Percentiles rank a stretch among this genome's conserved stretches.
These are phyloP conservation scores for Aegilops bicornis DNA, from an alignment of 176 grass and related monocot species.

Conservation along the genomic window DNA sequence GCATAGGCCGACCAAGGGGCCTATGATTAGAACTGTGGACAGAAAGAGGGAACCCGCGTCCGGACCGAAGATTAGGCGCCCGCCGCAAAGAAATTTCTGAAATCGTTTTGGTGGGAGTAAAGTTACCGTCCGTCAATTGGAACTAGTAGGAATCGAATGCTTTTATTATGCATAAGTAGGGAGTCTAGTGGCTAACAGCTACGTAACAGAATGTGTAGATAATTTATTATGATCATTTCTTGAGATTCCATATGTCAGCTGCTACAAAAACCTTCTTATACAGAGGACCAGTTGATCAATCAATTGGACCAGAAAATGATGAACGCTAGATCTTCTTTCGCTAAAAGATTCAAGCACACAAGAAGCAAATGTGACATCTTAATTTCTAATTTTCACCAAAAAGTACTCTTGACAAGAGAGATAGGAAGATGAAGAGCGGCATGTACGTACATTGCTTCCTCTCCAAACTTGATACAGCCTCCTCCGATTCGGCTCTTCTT, in stretches of 20 bases:
- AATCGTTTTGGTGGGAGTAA: not conserved
- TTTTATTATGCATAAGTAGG: no score
- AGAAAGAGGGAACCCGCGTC: constrained; percentile 72
- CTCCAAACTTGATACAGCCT: constrained; percentile 88
- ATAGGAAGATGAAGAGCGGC: not conserved
- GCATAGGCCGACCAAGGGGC: constrained; percentile 56
- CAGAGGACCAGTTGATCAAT: not conserved
- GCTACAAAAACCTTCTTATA: not conserved
- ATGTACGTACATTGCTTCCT: constrained; percentile 73
- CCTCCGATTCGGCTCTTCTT: constrained; percentile 33
- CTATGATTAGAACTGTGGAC: constrained; percentile 52
- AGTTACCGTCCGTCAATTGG: not conserved
- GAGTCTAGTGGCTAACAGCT: not conserved
- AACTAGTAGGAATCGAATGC: not conserved
- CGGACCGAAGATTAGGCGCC: constrained; percentile 86
- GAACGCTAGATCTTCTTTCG: not conserved
- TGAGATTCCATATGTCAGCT: not conserved
- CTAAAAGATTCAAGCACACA: not conserved
- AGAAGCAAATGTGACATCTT: not conserved
- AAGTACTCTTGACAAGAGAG: not conserved
- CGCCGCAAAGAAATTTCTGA: constrained; percentile 87
- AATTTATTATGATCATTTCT: not conserved
- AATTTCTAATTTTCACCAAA: not conserved
- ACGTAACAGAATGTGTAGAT: not conserved
- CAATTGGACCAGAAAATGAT: not conserved